phyloP scores from a whole-genome alignment of 257 asterid species.

The Cinchona pubescens region DNA sequence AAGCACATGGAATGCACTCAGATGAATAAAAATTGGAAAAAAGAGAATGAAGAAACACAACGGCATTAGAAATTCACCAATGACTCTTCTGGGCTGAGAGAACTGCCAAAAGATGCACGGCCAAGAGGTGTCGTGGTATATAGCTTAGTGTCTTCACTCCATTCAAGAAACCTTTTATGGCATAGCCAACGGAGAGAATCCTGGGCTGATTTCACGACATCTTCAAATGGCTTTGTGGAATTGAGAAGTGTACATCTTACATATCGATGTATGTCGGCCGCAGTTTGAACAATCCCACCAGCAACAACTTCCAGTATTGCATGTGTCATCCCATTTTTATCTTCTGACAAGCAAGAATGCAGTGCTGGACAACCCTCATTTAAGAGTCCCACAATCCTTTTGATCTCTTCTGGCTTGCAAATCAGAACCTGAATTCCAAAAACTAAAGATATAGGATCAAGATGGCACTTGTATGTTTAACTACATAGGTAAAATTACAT shows the following conservation, averaged over 20 bases:
- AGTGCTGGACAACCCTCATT: constrained; percentile 92
- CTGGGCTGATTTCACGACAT: constrained; percentile 95
- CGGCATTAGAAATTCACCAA: constrained; percentile 49
- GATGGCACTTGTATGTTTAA: not conserved
- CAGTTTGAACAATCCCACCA: constrained; percentile 98
- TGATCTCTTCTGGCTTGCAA: constrained; percentile 87
- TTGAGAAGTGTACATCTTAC: constrained; percentile 96
- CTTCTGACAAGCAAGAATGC: constrained; percentile 92
- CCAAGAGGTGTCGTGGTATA: constrained; percentile 95
- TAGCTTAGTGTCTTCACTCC: constrained; percentile 90
- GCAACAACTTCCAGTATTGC: constrained; percentile 98
- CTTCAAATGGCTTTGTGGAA: constrained; percentile 90
- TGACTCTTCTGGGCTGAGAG: constrained; percentile 95
- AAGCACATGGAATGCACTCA: not conserved
- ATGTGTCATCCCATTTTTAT: constrained; percentile 98
- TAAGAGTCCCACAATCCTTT: constrained; percentile 66
- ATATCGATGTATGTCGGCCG: constrained; percentile 85
- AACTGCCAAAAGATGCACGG: constrained; percentile 95
- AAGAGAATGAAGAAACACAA: constrained; percentile 14
- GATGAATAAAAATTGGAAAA: constrained; percentile 9
- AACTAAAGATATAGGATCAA: constrained; percentile 13
- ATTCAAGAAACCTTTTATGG: constrained; percentile 79
- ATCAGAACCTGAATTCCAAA: constrained; percentile 58
- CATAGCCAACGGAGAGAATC: constrained; percentile 97
- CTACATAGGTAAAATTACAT: not conserved